Evolutionary conservation across 2,329 filamentous ascomycete species (phyloP), one percentile per base, ranked within the genome.

Genomic region (Aspergillus awamori): DNA sequence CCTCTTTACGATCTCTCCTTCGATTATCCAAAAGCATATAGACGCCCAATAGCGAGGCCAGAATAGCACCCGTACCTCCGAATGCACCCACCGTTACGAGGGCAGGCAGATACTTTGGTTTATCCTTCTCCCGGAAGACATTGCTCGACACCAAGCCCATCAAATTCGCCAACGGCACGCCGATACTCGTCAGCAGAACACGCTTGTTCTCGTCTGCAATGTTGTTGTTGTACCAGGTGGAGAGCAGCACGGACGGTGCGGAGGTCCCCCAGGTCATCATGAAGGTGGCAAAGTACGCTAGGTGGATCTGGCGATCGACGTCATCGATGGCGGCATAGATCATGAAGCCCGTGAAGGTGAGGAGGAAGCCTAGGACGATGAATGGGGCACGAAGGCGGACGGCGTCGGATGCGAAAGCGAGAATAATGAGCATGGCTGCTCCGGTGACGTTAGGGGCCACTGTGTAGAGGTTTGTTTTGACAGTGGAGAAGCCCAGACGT

Each of bases 201-300:
- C 90, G 87, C 39, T 87, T 85, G 60, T 88, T 88, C 75, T 93
- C 91, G 69, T 93, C 85, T 1, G 90, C 89, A 59, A 92, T 85
- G 72, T 94, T 94, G 80, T 93, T 93, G 78, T 91, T 93, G 77
- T 92, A 93, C 88, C 87, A 89, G 59, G 86, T 81, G 66, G 87
- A 79, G 8, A 77, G 80, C 11, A 93, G 80, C 8, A 93, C 89
- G 0, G 86, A 90, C 0, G 91, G 90, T 0, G 90, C 89, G 1
- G 87, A 88, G 0, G 89, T 92, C 15, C 90, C 90, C 87, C 89
- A 92, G 10, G 87, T 89, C 89, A 93, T 92, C 88, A 93, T 90
- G 74, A 93, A 93, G 58, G 84, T 87, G 5, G 89, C 89, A 65
- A 87, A 92, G 70, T 93, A 93, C 0, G 89, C 90, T 1, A 92